Percentiles rank a stretch among this genome's conserved stretches.
phyloP scores from a whole-genome alignment of 2,329 filamentous ascomycete species.

The Penicillium rolfsii region DNA sequence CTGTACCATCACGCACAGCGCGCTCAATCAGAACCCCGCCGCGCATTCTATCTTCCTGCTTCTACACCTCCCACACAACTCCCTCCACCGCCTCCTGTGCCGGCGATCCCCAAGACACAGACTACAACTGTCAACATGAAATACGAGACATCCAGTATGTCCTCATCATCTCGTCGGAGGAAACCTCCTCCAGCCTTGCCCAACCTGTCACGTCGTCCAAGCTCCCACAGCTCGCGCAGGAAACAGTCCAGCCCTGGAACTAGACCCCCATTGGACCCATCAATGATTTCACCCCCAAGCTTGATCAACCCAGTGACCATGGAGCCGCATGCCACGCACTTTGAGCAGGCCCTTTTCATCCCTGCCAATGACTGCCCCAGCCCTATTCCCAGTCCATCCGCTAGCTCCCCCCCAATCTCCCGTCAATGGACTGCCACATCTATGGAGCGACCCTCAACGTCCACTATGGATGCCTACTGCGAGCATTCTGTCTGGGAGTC shows the following conservation, averaged over 20 bases:
- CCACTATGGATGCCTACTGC: slow-evolving; percentile 37
- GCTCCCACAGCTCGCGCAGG: slow-evolving; percentile 26
- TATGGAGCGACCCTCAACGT: slow-evolving; percentile 39
- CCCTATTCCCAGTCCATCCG: slow-evolving; percentile 40
- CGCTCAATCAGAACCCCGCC: slow-evolving; percentile 19
- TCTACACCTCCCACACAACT: slow-evolving; percentile 29
- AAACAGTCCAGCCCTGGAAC: slow-evolving; percentile 31
- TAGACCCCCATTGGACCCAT: slow-evolving; percentile 40
- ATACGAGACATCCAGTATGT: slow-evolving; percentile 29
- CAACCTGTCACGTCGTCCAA: slow-evolving; percentile 30
- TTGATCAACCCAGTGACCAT: slow-evolving; percentile 45
- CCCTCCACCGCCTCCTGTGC: slow-evolving; percentile 29
- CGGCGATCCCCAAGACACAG: slow-evolving; percentile 30
- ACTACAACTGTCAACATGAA: slow-evolving; percentile 37
- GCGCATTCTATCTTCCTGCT: slow-evolving; percentile 33
- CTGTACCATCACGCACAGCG: slow-evolving; percentile 32
- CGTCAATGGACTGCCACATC: slow-evolving; percentile 34
- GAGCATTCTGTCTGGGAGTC: slow-evolving; percentile 49
- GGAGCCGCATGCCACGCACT: slow-evolving; percentile 44
- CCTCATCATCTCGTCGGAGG: slow-evolving; percentile 33
- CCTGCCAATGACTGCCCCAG: slow-evolving; percentile 43
- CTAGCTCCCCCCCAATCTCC: slow-evolving; percentile 37
- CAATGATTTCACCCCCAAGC: slow-evolving; percentile 45
- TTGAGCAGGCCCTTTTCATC: slow-evolving; percentile 47
- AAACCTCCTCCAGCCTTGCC: slow-evolving; percentile 40